Conservation (phyloP, 768 basidiomycete genomes). For the Postia placenta region DNA sequence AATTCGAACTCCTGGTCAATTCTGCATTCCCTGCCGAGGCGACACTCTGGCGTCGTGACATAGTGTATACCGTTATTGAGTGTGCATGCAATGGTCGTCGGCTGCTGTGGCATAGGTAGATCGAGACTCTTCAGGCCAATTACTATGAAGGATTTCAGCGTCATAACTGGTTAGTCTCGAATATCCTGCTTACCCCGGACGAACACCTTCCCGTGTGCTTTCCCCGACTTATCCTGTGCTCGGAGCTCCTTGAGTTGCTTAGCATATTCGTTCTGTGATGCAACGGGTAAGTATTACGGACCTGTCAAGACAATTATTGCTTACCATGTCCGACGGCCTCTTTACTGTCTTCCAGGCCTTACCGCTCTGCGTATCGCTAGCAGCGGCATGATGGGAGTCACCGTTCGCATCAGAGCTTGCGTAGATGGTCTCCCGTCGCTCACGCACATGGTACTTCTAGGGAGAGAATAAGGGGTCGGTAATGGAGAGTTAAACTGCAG, state of each 20-base stretch:
- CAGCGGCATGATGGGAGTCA: conserved; percentile 61
- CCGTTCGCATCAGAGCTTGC: conserved; percentile 66
- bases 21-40: conserved; percentile 48
- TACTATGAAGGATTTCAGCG: conserved; percentile 41
- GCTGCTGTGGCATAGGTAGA: conserved; percentile 73
- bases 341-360: conserved; percentile 85
- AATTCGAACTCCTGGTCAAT: conserved; percentile 91
- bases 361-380: conserved; percentile 79
- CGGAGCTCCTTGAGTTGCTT: conserved; percentile 83
- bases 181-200: conserved; percentile 60
- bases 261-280: conserved; percentile 81
- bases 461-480: conserved; percentile 4
- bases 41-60: conserved; percentile 80
- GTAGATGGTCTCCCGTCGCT: conserved; percentile 72
- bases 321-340: conserved; percentile 91
- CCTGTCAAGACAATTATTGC: background rate
- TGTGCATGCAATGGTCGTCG: conserved; percentile 75
- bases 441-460: conserved; percentile 78
- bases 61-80: conserved; percentile 97
- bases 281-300: background rate
- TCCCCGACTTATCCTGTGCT: conserved; percentile 69
- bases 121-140: conserved; percentile 66
- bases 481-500: background rate
- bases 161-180: background rate
- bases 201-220: conserved; percentile 88